Base-by-base conservation (phyloP, 768 basidiomycete genomes). In the Glaciozyma martinii region DNA sequence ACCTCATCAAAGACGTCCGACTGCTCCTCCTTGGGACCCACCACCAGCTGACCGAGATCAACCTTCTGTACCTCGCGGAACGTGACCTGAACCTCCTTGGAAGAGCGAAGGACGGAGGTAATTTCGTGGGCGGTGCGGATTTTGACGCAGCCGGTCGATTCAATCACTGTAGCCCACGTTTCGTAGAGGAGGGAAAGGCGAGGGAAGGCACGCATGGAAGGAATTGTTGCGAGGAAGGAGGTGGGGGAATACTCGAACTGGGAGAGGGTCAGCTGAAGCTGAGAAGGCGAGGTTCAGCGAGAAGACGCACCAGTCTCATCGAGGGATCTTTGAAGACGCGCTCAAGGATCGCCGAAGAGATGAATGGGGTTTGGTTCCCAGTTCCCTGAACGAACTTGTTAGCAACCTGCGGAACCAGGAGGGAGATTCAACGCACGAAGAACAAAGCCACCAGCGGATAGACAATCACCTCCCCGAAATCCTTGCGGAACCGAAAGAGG, bases 311-410 rank as follows among this genome's bases (percentile, higher is more conserved):
- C 3, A 56, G 55, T 7, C 55, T 33, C 55, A 56, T 56, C 37
- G 55, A 56, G n/a, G 55, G 55, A n/a, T 56, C 55, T 7, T 56
- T 56, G 55, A 56, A 56, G 1, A 56, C 55, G 9, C 55, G 55
- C 55, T 56, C 55, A 7, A 56, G 55, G 37, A 56, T 56, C 7
- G 55, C 55, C 16, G 55, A 33, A 19, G 33, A n/a, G 33, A 56
- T 33, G 37, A 56, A 56, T 1, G 55, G 55, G 2, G 55, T 56
- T 21, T 56, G 55, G n/a, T 56, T 56, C 23, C 55, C 55, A 10
- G 55, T 56, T 33, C 55, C 55, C 55, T 56, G 37, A 19, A 21
- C 8, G 27, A 12, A 3, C 13, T 13, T 2, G n/a, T 50, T 10
- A 25, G n/a, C 49, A n/a, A 19, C 46, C n/a, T 47, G 3, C 19